Base-by-base conservation (phyloP, 2,329 filamentous ascomycete genomes). In the Pseudovirgaria hyperparasitica region DNA sequence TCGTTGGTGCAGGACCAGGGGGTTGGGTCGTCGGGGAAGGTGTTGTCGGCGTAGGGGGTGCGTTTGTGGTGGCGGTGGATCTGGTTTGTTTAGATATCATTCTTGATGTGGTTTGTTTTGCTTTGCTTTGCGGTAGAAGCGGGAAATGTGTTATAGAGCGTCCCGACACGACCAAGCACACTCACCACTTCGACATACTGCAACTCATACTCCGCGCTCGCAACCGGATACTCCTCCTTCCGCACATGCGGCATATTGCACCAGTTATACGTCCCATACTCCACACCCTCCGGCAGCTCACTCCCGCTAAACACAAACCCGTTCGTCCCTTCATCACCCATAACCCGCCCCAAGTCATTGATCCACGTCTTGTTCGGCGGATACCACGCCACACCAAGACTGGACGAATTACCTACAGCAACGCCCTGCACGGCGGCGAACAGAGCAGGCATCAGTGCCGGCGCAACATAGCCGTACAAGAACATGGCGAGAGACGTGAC, bases 231-330 rank as follows among this genome's bases (percentile, higher is more conserved):
- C 42, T 82, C 77, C 9, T 53, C 52, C 13, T 50, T 55, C 17
- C 80, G 66, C n/a, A 81, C 76, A 54, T 87, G 82, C 1, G 82
- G 82, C 80, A 90, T 90, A 45, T 90, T 86, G 54, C 82, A 90
- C 64, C 65, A 87, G 50, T 87, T 84, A 53, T 86, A 86, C 2
- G 57, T 63, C 5, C 72, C 70, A 51, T 80, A 76, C 19, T 59
- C 39, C 1, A 52, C 45, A 5, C 46, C 44, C 28, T 62, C 55
- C 0, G 78, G 70, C 0, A 69, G 67, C 2, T 55, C 38, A 1
- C 77, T 82, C 18, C 67, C 65, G 43, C 82, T 73, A 55, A 76
- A 90, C 11, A 81, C 64, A 46, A 84, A 86, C 2, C 77, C 80
- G 48, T 82, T 76, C 0, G 74, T 65, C 1, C 77, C 81, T 2